These are phyloP conservation scores for Musa acuminata DNA, from an alignment of 176 grass and related monocot species.

Conservation along the genomic window DNA sequence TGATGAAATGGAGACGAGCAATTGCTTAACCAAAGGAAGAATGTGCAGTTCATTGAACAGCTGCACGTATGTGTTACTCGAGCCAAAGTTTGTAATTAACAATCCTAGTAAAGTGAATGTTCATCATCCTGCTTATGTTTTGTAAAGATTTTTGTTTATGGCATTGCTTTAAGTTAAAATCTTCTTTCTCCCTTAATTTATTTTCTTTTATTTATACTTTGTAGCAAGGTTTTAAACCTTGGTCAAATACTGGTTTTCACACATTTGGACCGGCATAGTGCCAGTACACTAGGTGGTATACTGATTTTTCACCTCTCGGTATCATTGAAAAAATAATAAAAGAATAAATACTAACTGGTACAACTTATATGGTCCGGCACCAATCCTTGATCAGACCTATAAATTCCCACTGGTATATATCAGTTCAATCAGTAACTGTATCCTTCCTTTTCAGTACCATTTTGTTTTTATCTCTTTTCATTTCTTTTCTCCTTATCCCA, in stretches of 20 bases:
- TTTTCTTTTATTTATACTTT: too few relatives aligned
- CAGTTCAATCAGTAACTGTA: too few relatives aligned
- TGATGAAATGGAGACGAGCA: conserved; percentile 25
- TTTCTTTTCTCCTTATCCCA: neutral
- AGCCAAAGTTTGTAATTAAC: neutral
- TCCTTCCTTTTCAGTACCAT: neutral
- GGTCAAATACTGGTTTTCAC: too few relatives aligned
- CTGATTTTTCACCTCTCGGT: too few relatives aligned
- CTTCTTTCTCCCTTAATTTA: neutral
- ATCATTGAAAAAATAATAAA: too few relatives aligned
- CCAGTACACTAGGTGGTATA: neutral
- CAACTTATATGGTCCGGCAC: too few relatives aligned
- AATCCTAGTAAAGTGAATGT: neutral
- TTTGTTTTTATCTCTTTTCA: neutral
- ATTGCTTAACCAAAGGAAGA: conserved; percentile 32
- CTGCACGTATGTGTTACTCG: conserved; percentile 31
- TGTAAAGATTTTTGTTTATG: neutral
- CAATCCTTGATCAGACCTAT: too few relatives aligned
- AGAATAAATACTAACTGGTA: too few relatives aligned
- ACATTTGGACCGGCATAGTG: neutral
- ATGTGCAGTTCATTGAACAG: conserved; percentile 17
- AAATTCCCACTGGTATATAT: too few relatives aligned
- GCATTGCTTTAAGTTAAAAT: neutral
- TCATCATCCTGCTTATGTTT: neutral
- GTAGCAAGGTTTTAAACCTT: too few relatives aligned